These are phyloP conservation scores for Hyphopichia wangnamkhiaoensis DNA, from an alignment of 1,139 yeast species.

Conservation along the genomic window DNA sequence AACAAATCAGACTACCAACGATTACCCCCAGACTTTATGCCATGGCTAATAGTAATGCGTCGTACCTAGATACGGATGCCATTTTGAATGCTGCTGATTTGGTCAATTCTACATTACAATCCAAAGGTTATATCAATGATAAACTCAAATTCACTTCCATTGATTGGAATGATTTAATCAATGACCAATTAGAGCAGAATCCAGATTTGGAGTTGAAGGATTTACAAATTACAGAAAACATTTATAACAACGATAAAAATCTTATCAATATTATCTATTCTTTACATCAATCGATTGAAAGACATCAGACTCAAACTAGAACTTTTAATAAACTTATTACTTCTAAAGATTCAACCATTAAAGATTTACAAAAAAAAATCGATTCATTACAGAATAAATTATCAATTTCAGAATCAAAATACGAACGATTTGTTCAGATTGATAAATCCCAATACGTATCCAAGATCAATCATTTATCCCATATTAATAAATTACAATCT, in stretches of 20 bases:
- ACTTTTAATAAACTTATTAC: slow-evolving; percentile 30
- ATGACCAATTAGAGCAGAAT: slow-evolving; percentile 18
- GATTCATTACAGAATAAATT: slow-evolving; percentile 22
- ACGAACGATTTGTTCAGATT: slow-evolving; percentile 17
- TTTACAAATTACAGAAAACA: slow-evolving; percentile 26
- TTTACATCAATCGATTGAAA: slow-evolving; percentile 39
- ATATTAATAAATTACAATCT: slow-evolving; percentile 28
- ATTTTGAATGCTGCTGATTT: slow-evolving; percentile 39
- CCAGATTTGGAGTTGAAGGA: slow-evolving; percentile 14
- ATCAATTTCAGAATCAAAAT: slow-evolving; percentile 16
- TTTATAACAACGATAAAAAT: slow-evolving; percentile 45
- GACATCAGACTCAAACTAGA: slow-evolving; percentile 36
- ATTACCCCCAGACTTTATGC: not conserved
- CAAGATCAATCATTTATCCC: slow-evolving; percentile 20
- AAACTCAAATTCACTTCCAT: slow-evolving; percentile 36
- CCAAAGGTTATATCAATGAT: slow-evolving; percentile 39
- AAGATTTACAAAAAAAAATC: slow-evolving; percentile 25
- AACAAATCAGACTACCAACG: not conserved
- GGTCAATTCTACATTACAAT: slow-evolving; percentile 36
- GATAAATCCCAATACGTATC: slow-evolving; percentile 16
- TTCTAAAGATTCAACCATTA: slow-evolving; percentile 32
- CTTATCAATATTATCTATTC: slow-evolving; percentile 45
- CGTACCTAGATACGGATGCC: slow-evolving; percentile 30
- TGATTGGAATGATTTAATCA: slow-evolving; percentile 31
- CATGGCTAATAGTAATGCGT: not conserved